Conservation (phyloP, 345 rosid species). For the Rhodomyrtus tomentosa region DNA sequence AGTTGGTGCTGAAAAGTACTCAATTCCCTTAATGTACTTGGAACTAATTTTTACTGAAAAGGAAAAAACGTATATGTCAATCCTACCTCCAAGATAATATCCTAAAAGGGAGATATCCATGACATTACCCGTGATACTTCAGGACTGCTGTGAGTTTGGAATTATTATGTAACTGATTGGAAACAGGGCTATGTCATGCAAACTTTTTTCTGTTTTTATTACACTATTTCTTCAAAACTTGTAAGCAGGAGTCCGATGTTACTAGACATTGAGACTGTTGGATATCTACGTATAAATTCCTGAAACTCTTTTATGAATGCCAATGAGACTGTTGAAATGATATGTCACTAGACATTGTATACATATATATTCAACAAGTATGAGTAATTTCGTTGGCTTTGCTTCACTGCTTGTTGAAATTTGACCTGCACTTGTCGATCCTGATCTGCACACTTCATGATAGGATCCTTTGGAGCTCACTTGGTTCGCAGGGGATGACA, state of each 20-base stretch:
- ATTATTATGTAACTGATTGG: not conserved
- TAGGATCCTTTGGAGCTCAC: conserved; percentile 4
- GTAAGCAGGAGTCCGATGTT: not conserved
- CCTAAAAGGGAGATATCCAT: not conserved
- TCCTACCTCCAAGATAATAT: not conserved
- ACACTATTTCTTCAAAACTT: not conserved
- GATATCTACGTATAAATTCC: not conserved
- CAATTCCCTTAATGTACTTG: not conserved
- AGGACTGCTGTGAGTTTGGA: not conserved
- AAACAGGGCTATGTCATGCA: not conserved
- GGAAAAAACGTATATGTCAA: not conserved
- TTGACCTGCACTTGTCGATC: not conserved
- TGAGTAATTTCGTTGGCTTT: not conserved
- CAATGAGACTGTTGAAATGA: not conserved
- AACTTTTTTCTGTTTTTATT: not conserved
- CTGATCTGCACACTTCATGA: not conserved
- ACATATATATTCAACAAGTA: not conserved
- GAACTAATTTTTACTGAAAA: not conserved
- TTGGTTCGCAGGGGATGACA: conserved; percentile 14
- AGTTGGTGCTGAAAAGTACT: not conserved
- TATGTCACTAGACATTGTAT: not conserved
- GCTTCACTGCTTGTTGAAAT: not conserved
- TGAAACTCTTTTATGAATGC: not conserved
- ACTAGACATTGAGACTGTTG: no score
- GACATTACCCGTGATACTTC: not conserved